Conservation (phyloP, 1,284 basidiomycete species). For the Trametes sp. region DNA sequence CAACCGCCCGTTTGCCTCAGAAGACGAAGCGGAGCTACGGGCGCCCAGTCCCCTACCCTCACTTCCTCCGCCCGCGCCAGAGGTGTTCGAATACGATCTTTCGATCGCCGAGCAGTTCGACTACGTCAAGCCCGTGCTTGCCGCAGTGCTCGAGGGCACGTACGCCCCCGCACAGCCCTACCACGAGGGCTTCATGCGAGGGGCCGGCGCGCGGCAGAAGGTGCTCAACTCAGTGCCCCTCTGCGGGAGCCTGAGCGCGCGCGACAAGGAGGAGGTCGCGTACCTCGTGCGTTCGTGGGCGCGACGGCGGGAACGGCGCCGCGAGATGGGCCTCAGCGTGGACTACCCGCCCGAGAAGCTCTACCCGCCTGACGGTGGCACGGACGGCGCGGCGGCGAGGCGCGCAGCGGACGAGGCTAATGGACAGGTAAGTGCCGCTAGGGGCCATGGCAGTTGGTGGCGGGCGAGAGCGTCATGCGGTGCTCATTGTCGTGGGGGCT, state of each 20-base stretch:
- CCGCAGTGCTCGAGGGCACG: constrained; percentile 59
- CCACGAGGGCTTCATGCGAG: constrained; percentile 64
- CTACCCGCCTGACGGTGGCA: neutral
- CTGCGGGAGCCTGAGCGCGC: constrained; percentile 60
- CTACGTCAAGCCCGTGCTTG: constrained; percentile 68
- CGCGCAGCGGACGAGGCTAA: neutral
- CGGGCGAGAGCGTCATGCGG: neutral
- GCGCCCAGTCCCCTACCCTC: constrained; percentile 48
- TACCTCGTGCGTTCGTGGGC: constrained; percentile 61
- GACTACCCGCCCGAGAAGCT: constrained; percentile 24
- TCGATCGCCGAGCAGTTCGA: constrained; percentile 64
- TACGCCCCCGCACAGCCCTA: constrained; percentile 59
- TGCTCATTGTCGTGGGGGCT: constrained; percentile 10
- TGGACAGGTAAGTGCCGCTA: constrained; percentile 14
- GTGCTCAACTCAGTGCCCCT: constrained; percentile 56
- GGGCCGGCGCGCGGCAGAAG: constrained; percentile 54
- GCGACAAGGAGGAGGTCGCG: constrained; percentile 57
- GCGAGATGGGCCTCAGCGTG: constrained; percentile 31
- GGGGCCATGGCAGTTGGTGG: neutral
- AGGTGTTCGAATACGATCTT: constrained; percentile 53
- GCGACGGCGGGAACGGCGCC: constrained; percentile 46
- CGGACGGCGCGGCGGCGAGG: neutral
- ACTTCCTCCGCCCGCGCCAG: constrained; percentile 44
- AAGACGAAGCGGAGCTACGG: constrained; percentile 31
- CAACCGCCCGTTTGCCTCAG: constrained; percentile 20